These are phyloP conservation scores for Pulveroboletus sp. DNA, from an alignment of 1,284 basidiomycete genomes.

Conservation along the genomic window DNA sequence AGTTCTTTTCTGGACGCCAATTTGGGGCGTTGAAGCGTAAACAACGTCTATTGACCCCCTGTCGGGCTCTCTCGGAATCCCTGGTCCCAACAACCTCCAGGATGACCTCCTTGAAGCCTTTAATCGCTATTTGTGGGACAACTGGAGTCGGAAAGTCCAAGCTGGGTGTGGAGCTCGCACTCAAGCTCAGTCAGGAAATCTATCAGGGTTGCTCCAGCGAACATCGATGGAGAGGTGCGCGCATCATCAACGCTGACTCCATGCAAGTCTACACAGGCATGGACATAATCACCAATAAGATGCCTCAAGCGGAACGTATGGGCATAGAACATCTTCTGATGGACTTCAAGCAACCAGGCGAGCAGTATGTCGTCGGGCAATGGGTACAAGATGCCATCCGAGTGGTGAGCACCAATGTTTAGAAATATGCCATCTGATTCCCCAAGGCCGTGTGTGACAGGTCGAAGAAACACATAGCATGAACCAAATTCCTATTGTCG, in stretches of 20 bases:
- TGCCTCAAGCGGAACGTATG: slow-evolving; percentile 72
- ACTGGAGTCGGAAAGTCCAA: slow-evolving; percentile 98
- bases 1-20: no score
- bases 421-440: not conserved
- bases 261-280: slow-evolving; percentile 98
- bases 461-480: slow-evolving; percentile 67
- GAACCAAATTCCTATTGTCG: slow-evolving; percentile 80
- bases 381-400: slow-evolving; percentile 80
- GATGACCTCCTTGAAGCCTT: slow-evolving; percentile 44
- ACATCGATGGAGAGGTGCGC: slow-evolving; percentile 57
- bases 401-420: slow-evolving; percentile 49
- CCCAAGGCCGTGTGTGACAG: slow-evolving; percentile 40
- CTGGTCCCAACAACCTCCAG: not conserved
- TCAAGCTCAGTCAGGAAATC: slow-evolving; percentile 46
- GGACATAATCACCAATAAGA: slow-evolving; percentile 95
- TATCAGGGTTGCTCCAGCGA: slow-evolving; percentile 17
- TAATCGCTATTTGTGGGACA: slow-evolving; percentile 89
- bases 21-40: no score
- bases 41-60: not conserved
- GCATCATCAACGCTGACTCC: slow-evolving; percentile 93
- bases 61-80: not conserved
- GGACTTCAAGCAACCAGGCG: slow-evolving; percentile 81
- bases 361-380: slow-evolving; percentile 85
- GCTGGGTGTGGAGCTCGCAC: slow-evolving; percentile 86
- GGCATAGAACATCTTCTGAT: slow-evolving; percentile 90